These are phyloP conservation scores for Eimeria sp. DNA, from an alignment of 169 alveolate genomes.

Conservation along the genomic window DNA sequence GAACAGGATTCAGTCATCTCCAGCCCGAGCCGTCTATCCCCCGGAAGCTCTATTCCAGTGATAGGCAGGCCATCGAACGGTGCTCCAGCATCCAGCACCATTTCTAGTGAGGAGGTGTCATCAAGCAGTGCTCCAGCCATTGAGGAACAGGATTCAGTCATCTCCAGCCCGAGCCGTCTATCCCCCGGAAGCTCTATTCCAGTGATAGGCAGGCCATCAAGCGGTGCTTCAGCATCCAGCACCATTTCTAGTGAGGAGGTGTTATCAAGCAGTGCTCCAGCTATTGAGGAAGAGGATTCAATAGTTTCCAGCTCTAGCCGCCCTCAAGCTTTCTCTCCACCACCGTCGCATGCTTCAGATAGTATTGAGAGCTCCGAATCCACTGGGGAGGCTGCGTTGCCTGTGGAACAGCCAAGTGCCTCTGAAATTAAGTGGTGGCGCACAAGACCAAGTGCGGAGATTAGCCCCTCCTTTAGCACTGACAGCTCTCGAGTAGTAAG, in stretches of 20 bases:
- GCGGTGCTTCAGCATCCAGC: background rate
- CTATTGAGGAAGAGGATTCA: background rate
- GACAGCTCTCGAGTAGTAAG: constrained; percentile 17
- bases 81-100: background rate
- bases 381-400: background rate
- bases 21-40: too few relatives aligned
- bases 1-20: too few relatives aligned
- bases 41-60: too few relatives aligned
- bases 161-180: background rate
- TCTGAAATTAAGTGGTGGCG: constrained; percentile 24
- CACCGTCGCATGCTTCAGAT: background rate
- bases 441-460: background rate
- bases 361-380: background rate
- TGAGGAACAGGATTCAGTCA: too few relatives aligned
- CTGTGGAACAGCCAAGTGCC: constrained; percentile 5
- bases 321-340: background rate
- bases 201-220: background rate
- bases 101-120: background rate
- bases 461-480: constrained; percentile 6
- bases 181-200: background rate
- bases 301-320: background rate
- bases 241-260: too few relatives aligned
- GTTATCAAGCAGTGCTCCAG: background rate
- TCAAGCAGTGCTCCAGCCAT: constrained; percentile 14
- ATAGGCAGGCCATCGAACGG: background rate